Evolutionary conservation across 148 eudicot genomes (phyloP).

Genomic region (Simmondsia chinensis): DNA sequence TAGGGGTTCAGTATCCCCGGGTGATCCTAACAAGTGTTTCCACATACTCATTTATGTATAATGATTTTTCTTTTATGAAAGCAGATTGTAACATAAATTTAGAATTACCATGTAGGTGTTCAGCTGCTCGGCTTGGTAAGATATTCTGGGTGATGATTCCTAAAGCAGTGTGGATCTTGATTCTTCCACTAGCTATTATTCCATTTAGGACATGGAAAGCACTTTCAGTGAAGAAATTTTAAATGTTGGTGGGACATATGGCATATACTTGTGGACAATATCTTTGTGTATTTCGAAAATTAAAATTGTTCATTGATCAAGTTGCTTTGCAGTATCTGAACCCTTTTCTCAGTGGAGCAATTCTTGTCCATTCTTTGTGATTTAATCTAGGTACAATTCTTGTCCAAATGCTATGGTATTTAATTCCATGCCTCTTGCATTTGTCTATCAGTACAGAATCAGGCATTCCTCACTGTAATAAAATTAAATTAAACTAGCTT

Average conservation of each 20-base stretch:
- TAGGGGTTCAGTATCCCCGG: too few species aligned
- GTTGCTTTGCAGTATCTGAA: conserved; percentile 27
- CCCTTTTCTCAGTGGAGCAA: conserved; percentile 24
- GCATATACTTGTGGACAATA: conserved; percentile 25
- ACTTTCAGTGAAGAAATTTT: conserved; percentile 13
- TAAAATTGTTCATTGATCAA: conserved; percentile 19
- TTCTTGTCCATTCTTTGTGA: conserved; percentile 15
- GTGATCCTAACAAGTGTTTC: too few species aligned
- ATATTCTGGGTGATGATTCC: conserved; percentile 16
- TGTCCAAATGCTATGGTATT: conserved; percentile 3
- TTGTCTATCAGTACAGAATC: conserved; percentile 5
- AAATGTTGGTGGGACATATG: conserved; percentile 14
- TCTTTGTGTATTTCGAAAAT: conserved; percentile 10
- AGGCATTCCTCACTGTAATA: conserved; percentile 6
- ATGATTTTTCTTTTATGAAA: too few species aligned
- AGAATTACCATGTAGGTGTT: not conserved
- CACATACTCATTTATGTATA: too few species aligned
- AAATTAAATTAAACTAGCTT: too few species aligned
- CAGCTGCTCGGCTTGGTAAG: conserved; percentile 5
- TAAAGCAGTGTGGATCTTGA: conserved; percentile 20
- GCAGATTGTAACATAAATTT: too few species aligned
- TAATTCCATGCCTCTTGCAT: conserved; percentile 4
- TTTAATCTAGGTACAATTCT: conserved; percentile 7
- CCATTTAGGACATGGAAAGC: conserved; percentile 16
- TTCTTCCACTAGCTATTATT: conserved; percentile 37